Conservation (phyloP, 371 early-diverging fungal species). For the Blakeslea trispora region DNA sequence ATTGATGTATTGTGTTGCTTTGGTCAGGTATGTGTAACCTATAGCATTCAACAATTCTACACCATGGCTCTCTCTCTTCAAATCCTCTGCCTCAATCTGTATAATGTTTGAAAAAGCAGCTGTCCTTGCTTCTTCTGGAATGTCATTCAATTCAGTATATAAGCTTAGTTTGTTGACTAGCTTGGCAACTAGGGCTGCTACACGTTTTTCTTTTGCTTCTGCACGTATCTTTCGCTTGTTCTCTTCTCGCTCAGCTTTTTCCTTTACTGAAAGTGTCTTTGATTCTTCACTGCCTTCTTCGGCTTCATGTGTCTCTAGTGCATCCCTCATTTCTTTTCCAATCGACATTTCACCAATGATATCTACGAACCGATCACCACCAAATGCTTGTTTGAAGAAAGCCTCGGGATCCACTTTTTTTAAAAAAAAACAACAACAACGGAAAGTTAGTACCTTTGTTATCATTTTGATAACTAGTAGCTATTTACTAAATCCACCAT, state of each 20-base stretch:
- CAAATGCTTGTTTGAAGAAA: conserved; percentile 94
- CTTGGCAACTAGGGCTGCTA: conserved; percentile 67
- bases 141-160: conserved; percentile 71
- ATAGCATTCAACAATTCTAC: conserved; percentile 92
- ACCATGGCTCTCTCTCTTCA: conserved; percentile 89
- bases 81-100: conserved; percentile 80
- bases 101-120: conserved; percentile 71
- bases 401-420: conserved; percentile 90
- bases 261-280: conserved; percentile 46
- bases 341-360: conserved; percentile 97
- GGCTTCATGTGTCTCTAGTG: conserved; percentile 64
- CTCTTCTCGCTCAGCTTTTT: conserved; percentile 64
- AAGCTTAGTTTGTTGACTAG: conserved; percentile 70
- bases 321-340: conserved; percentile 85
- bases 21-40: conserved; percentile 86
- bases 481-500: conserved; percentile 71
- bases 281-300: conserved; percentile 19
- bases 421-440: conserved; percentile 12
- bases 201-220: conserved; percentile 67
- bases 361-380: conserved; percentile 91
- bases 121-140: conserved; percentile 24
- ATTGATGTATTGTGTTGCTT: conserved; percentile 84
- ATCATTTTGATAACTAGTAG: not conserved
- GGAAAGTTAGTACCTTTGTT: too few relatives aligned
- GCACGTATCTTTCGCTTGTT: conserved; percentile 41